Percentiles rank a stretch among this genome's conserved stretches.
These are phyloP conservation scores for Macadamia integrifolia DNA, from an alignment of 164 flowering plant species.

Conservation along the genomic window DNA sequence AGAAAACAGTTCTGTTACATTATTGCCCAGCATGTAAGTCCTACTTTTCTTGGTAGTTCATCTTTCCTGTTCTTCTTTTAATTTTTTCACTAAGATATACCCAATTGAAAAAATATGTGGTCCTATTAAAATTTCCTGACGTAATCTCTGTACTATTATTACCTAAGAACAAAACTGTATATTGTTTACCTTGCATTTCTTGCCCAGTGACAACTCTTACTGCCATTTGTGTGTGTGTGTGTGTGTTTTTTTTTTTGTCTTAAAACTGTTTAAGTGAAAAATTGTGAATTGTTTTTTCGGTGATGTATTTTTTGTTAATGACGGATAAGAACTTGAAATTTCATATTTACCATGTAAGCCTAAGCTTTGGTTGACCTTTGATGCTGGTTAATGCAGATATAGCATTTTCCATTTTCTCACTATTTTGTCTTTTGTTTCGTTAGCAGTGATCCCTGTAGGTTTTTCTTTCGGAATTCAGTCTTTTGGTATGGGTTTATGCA, in stretches of 20 bases:
- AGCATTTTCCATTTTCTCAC: no score
- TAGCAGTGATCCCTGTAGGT: background rate
- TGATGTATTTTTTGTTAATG: no score
- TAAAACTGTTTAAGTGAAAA: no score
- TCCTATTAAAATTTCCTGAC: background rate
- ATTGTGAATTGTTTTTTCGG: no score
- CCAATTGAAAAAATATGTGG: background rate
- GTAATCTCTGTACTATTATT: background rate
- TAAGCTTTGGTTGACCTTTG: no score
- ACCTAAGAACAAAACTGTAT: background rate
- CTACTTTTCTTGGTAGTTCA: background rate
- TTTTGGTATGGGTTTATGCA: background rate
- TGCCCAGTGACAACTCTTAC: background rate
- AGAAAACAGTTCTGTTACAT: conserved; percentile 92
- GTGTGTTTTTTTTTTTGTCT: no score
- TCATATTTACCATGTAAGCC: no score
- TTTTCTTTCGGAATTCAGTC: background rate
- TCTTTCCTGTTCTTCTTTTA: background rate
- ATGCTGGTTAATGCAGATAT: no score
- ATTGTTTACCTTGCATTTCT: background rate
- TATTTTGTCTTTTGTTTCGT: no score
- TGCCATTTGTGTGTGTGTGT: no score
- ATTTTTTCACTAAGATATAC: background rate
- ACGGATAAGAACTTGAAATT: no score
- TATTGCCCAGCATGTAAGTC: conserved; percentile 88